Percentiles rank a stretch among this genome's conserved stretches.
phyloP scores from a whole-genome alignment of 2,329 filamentous ascomycete species.

The Alternaria ventricosa region DNA sequence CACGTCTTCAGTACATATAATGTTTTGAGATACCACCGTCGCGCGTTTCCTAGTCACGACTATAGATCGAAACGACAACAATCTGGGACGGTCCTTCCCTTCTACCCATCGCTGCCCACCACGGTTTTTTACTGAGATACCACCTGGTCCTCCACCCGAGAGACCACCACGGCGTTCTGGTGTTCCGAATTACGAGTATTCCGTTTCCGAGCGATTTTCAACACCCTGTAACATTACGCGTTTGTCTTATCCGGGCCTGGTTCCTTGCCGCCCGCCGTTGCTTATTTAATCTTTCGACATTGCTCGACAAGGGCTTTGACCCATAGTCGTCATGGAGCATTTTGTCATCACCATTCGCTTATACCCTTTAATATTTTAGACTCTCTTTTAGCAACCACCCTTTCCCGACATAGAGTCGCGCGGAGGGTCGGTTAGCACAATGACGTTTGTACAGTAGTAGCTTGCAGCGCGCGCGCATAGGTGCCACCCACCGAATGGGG shows the following conservation, averaged over 20 bases:
- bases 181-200: conserved; percentile 34
- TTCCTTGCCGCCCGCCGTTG: conserved; percentile 4
- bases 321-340: conserved; percentile 31
- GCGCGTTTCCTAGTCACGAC: conserved; percentile 36
- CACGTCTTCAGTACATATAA: conserved; percentile 16
- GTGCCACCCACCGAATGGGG: neutral
- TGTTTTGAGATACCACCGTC: conserved; percentile 48
- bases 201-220: conserved; percentile 33
- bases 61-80: conserved; percentile 33
- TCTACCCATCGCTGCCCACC: conserved; percentile 38
- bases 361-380: conserved; percentile 48
- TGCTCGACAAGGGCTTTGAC: conserved; percentile 23
- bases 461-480: conserved; percentile 17
- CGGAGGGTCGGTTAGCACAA: conserved; percentile 26
- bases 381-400: conserved; percentile 39
- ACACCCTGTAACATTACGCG: conserved; percentile 42
- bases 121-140: conserved; percentile 31
- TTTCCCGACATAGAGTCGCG: conserved; percentile 11
- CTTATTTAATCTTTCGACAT: conserved; percentile 19
- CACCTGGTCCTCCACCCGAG: conserved; percentile 17
- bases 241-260: conserved; percentile 7
- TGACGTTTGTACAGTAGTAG: conserved; percentile 46
- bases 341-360: conserved; percentile 43
- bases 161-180: conserved; percentile 26
- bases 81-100: conserved; percentile 37